Evolutionary conservation across 495 filamentous ascomycete genomes (phyloP), one percentile per base, ranked within the genome.

Genomic region (Penicillium diatomitis): DNA sequence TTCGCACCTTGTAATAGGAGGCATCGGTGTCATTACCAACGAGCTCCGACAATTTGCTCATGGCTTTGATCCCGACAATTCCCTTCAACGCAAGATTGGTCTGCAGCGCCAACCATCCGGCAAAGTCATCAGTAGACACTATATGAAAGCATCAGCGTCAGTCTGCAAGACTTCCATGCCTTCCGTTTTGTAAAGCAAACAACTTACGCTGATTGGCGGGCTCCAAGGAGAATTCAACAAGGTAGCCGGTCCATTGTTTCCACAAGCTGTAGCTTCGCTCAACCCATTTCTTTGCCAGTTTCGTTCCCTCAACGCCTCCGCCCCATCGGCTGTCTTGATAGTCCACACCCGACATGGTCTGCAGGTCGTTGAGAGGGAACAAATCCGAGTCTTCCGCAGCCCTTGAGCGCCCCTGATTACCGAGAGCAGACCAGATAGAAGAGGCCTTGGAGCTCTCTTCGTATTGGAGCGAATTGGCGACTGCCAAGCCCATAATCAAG

Each of bases 11-110:
- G 63, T 86, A 95, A 51, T 85, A 74, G 38, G 77, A 72, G 6
- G 77, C 80, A 41, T 95, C 88, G 4, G 70, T 68, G 5, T 75
- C 62, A n/a, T 87, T 66, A 20, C 82, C 87, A 6, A 85, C 70
- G 3, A 90, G 64, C 32, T 76, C 77, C 6, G 91, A 78, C 31
- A 97, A 78, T 58, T 90, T 83, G 63, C 83, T 83, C 88, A 97
- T 95, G 41, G 91, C 91, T 59, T 85, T 85, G 69, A 97, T 95
- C 34, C 91, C 91, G 54, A 97, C 77, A 56, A 97, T 94, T 5
- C 90, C 91, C 60, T 96, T 97, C 30, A 97, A 68, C 1, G 91
- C 91, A 6, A 97, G 73, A 54, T 97, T 97, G 0, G 91, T 95
- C 63, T 96, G 90, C 44, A 95, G 84, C 30, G 87, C 82, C 39